These are phyloP conservation scores for Nannizziopsis arthrosporioides DNA, from an alignment of 2,329 filamentous ascomycete genomes.

Conservation along the genomic window DNA sequence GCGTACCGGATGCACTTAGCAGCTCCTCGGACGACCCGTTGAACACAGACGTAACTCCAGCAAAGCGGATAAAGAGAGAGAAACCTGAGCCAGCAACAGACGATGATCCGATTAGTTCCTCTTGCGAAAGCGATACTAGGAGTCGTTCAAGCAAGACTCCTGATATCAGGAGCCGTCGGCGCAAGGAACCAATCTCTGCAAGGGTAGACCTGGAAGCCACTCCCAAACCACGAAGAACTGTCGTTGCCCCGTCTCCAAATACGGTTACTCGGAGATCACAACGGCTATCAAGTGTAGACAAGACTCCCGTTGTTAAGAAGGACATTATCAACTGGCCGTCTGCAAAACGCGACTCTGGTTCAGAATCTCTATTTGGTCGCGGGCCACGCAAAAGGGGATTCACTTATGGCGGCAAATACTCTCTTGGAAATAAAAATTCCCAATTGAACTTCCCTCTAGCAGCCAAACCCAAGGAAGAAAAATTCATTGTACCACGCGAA, in stretches of 20 bases:
- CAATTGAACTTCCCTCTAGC: not conserved
- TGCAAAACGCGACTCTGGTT: not conserved
- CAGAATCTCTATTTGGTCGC: not conserved
- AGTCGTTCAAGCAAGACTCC: conserved; percentile 9
- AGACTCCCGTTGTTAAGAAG: not conserved
- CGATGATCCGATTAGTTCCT: conserved; percentile 28
- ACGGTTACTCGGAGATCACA: not conserved
- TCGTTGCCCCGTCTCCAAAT: not conserved
- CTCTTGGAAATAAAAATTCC: no score
- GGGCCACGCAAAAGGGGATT: not conserved
- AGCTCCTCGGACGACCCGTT: conserved; percentile 9
- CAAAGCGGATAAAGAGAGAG: conserved; percentile 9
- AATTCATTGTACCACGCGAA: conserved; percentile 1
- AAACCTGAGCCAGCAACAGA: conserved; percentile 23
- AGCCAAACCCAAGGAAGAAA: conserved; percentile 8
- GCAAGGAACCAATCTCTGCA: not conserved
- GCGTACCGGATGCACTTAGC: not conserved
- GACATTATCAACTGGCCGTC: not conserved
- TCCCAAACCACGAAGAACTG: conserved; percentile 1
- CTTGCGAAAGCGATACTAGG: conserved; percentile 20
- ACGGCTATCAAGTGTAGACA: not conserved
- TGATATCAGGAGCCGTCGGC: conserved; percentile 1
- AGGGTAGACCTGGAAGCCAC: conserved; percentile 3
- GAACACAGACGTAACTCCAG: not conserved
- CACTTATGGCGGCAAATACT: not conserved